These are phyloP conservation scores for Achaetomiella virescens DNA, from an alignment of 495 filamentous ascomycete genomes.

Conservation along the genomic window DNA sequence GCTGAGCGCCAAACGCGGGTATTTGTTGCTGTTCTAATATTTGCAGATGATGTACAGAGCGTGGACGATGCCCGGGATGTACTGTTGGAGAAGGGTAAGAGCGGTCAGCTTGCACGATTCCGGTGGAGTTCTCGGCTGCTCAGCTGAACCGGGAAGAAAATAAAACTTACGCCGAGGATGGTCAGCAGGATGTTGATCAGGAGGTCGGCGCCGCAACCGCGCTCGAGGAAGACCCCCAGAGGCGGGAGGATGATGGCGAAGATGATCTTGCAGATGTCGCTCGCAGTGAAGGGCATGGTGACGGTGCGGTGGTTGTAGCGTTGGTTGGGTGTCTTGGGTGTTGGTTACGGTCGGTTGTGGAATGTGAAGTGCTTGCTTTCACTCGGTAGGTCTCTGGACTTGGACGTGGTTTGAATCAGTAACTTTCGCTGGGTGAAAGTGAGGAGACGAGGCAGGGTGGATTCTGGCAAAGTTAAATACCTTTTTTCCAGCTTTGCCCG, in stretches of 20 bases:
- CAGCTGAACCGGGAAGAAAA: neutral
- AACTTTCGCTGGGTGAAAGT: too few relatives aligned
- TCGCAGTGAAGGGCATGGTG: constrained; percentile 25
- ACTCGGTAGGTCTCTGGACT: neutral
- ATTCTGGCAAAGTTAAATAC: too few relatives aligned
- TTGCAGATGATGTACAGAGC: constrained; percentile 52
- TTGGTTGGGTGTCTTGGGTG: neutral
- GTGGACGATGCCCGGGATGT: constrained; percentile 60
- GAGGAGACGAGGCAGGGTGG: too few relatives aligned
- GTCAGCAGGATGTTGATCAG: constrained; percentile 91
- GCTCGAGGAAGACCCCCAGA: constrained; percentile 83
- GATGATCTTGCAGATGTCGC: constrained; percentile 91
- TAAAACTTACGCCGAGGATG: constrained; percentile 61
- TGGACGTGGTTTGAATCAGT: neutral
- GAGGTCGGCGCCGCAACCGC: constrained; percentile 79
- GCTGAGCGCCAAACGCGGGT: neutral
- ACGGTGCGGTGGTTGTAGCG: constrained; percentile 3
- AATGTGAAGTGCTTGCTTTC: constrained; percentile 37
- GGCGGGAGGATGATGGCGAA: constrained; percentile 82
- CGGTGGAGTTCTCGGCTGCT: neutral
- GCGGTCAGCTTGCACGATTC: neutral
- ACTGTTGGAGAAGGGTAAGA: constrained; percentile 13
- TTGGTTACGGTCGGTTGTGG: constrained; percentile 24
- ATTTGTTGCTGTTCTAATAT: constrained; percentile 28
- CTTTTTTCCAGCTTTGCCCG: neutral